Base-by-base conservation (phyloP, 108 stramenopile genomes). In the Skeletonema tropicum region DNA sequence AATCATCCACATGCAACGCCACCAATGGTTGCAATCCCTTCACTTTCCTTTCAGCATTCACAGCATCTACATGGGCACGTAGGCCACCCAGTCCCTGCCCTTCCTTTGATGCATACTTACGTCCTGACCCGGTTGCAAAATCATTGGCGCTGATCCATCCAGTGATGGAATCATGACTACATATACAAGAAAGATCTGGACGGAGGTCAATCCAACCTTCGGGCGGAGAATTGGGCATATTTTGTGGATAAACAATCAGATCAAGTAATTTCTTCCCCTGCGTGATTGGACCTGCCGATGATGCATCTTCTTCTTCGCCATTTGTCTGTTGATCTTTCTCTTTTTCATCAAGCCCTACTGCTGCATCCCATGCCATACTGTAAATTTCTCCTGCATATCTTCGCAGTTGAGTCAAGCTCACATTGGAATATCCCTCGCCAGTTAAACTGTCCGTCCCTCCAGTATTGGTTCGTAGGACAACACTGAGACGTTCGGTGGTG, bases 381-480 rank as follows among this genome's bases (percentile, higher is more conserved):
- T 95, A 95, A n/a, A 95, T 84, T 74, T 93, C 92, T 15, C 94
- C 92, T 4, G 90, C 91, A 59, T 92, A 95, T 48, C 88, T 73
- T 60, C 94, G 85, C 21, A 95, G 64, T 25, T 77, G 72, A 11
- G 89, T 84, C 48, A 95, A 67, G 49, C 90, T 91, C 12, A 86
- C 87, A 39, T 83, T 59, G 13, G 25, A 33, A 52, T 75, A 19
- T 2, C 36, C 64, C 19, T 73, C 76, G 7, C 69, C 80, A 29
- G 64, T 60, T 13, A 7, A 21, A 66, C 70, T 78, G 25, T 68
- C 63, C 0, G 66, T 73, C 8, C 74, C 71, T 38, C 72, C 64
- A 42, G 79, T 73, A 42, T 84, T 76, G 23, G 87, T 83, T 11
- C 94, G 83, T 25, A 95, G 68, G 6, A 93, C 84, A 35, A 95